phyloP scores from a whole-genome alignment of 2,329 filamentous ascomycete genomes.

The Fusarium sp. region DNA sequence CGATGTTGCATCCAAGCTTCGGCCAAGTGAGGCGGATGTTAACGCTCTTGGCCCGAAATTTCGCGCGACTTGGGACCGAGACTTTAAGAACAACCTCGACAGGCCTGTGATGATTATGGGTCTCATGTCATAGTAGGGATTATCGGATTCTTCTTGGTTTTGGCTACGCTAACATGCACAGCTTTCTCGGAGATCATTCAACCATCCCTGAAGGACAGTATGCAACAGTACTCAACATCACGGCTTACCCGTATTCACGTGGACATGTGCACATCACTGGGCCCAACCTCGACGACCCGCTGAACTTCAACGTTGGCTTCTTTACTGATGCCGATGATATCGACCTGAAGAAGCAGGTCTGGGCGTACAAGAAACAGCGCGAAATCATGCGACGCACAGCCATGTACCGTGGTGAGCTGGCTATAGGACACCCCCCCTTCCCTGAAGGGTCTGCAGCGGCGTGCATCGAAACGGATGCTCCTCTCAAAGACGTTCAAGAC shows the following conservation, averaged over 20 bases:
- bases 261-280: conserved; percentile 68
- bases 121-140: neutral
- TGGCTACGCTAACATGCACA: neutral
- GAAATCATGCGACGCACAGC: conserved; percentile 68
- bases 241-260: conserved; percentile 59
- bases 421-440: conserved; percentile 57
- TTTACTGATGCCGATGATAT: conserved; percentile 66
- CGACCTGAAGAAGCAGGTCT: conserved; percentile 69
- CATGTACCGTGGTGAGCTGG: conserved; percentile 62
- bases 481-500: neutral
- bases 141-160: neutral
- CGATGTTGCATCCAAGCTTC: neutral
- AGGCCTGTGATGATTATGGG: neutral
- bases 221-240: conserved; percentile 61
- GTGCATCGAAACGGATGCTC: neutral
- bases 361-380: conserved; percentile 73
- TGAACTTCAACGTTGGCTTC: conserved; percentile 69
- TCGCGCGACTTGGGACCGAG: neutral
- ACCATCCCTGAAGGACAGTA: conserved; percentile 58
- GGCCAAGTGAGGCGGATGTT: neutral
- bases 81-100: neutral
- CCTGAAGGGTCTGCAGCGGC: conserved; percentile 43
- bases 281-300: conserved; percentile 45
- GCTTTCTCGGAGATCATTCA: conserved; percentile 55
- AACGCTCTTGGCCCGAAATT: neutral